Percentiles rank a stretch among this genome's conserved stretches.
Evolutionary conservation across 768 basidiomycete species (phyloP).

Genomic region (Guyanaporus albipodus): DNA sequence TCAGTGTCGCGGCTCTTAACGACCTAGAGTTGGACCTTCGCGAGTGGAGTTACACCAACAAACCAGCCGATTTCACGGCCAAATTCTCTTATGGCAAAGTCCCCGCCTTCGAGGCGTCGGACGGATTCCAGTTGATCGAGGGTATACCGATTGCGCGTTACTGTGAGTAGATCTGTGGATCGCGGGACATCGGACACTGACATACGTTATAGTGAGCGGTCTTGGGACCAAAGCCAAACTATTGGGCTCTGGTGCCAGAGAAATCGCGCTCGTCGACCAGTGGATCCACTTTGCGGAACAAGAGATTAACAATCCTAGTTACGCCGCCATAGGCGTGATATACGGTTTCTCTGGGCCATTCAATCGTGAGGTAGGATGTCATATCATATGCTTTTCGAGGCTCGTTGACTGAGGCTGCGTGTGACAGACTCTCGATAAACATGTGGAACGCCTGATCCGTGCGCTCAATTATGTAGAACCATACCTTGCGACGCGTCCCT

Average conservation of each 20-base stretch:
- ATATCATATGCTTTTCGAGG: too few relatives aligned
- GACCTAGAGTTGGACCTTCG: conserved; percentile 8
- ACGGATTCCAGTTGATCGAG: conserved; percentile 18
- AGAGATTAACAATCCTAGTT: conserved; percentile 2
- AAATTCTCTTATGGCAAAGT: conserved; percentile 20
- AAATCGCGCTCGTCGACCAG: conserved; percentile 13
- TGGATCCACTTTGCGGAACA: conserved; percentile 20
- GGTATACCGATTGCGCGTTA: conserved; percentile 17
- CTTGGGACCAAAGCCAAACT: conserved; percentile 11
- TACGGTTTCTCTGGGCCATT: conserved; percentile 1
- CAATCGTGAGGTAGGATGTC: conserved; percentile 10
- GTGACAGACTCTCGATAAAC: background rate
- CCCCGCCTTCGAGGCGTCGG: conserved; percentile 14
- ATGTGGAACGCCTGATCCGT: conserved; percentile 1
- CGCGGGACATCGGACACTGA: background rate
- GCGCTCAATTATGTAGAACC: conserved; percentile 13
- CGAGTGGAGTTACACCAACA: conserved; percentile 7
- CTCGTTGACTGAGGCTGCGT: too few relatives aligned
- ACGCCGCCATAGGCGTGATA: background rate
- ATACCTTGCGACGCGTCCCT: conserved; percentile 5
- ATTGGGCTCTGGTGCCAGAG: conserved; percentile 11
- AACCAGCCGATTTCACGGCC: conserved; percentile 8
- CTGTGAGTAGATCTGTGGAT: conserved; percentile 2
- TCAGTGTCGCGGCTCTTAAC: conserved; percentile 14
- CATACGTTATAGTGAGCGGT: conserved; percentile 7